These are phyloP conservation scores for Melanogaster broomeanus DNA, from an alignment of 768 basidiomycete species.

Conservation along the genomic window DNA sequence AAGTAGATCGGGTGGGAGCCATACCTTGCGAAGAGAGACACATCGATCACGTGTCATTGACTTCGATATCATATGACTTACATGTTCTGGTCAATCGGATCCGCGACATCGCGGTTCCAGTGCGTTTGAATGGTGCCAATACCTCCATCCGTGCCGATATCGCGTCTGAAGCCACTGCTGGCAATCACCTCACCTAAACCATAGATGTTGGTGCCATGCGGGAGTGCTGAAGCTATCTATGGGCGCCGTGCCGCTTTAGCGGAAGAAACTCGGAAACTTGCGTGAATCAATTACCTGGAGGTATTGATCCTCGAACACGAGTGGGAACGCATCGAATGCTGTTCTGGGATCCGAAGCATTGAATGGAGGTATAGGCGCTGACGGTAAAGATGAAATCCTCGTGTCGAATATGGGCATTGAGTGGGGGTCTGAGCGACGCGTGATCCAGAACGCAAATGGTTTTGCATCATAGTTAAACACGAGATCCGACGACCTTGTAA, in stretches of 20 bases:
- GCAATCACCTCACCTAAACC: constrained; percentile 76
- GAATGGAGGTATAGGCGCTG: constrained; percentile 59
- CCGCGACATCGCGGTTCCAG: constrained; percentile 64
- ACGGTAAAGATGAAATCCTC: constrained; percentile 58
- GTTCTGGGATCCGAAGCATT: constrained; percentile 52
- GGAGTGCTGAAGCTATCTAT: constrained; percentile 66
- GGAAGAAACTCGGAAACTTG: neutral
- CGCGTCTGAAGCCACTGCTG: constrained; percentile 67
- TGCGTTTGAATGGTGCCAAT: constrained; percentile 63
- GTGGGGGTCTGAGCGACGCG: constrained; percentile 59
- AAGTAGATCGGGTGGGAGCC: constrained; percentile 74
- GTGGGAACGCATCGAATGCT: constrained; percentile 60
- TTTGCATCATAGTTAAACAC: constrained; percentile 63
- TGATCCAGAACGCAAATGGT: constrained; percentile 83
- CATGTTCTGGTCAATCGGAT: constrained; percentile 70
- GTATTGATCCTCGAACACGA: constrained; percentile 82
- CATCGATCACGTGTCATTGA: neutral
- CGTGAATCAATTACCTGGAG: constrained; percentile 50
- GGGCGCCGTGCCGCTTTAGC: neutral
- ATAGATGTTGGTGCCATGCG: constrained; percentile 69
- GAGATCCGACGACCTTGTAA: constrained; percentile 54
- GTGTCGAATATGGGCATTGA: constrained; percentile 70
- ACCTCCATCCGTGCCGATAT: constrained; percentile 50
- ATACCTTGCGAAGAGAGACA: constrained; percentile 43
- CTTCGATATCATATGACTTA: constrained; percentile 30